Percentiles rank a stretch among this genome's conserved stretches.
Evolutionary conservation across 2,329 filamentous ascomycete species (phyloP).

Genomic region (Phoma sp.): DNA sequence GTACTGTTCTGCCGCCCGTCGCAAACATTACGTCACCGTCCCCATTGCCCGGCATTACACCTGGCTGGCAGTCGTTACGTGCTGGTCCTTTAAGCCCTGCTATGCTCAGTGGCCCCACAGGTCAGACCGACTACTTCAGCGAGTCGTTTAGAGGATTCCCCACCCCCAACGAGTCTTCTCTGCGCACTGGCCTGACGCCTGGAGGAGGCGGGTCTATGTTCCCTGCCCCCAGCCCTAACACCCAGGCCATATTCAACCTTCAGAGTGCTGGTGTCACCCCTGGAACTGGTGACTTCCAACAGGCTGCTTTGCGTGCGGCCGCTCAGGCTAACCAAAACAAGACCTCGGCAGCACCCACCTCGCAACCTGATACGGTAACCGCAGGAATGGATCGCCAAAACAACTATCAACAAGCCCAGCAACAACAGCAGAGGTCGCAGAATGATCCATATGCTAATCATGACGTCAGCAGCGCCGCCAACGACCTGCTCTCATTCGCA

Average conservation of each 20-base stretch:
- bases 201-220: conserved; percentile 98
- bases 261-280: conserved; percentile 86
- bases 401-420: conserved; percentile 56
- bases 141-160: conserved; percentile 87
- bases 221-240: conserved; percentile 86
- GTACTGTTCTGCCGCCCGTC: conserved; percentile 83
- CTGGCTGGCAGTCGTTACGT: conserved; percentile 87
- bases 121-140: conserved; percentile 81
- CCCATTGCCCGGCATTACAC: conserved; percentile 75
- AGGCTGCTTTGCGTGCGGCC: conserved; percentile 84
- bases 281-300: conserved; percentile 90
- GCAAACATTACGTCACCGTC: conserved; percentile 90
- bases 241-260: conserved; percentile 81
- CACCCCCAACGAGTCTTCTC: conserved; percentile 94
- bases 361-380: conserved; percentile 52
- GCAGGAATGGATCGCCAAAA: conserved; percentile 63
- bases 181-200: conserved; percentile 89
- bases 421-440: conserved; percentile 48
- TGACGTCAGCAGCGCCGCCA: conserved; percentile 91
- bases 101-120: conserved; percentile 86
- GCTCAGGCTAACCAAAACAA: conserved; percentile 55
- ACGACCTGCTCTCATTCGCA: conserved; percentile 90
- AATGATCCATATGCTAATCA: conserved; percentile 81
- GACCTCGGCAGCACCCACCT: conserved; percentile 53
- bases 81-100: conserved; percentile 94